Evolutionary conservation across 2,329 filamentous ascomycete genomes (phyloP), one percentile per base, ranked within the genome.

Genomic region (Fusarium citri): DNA sequence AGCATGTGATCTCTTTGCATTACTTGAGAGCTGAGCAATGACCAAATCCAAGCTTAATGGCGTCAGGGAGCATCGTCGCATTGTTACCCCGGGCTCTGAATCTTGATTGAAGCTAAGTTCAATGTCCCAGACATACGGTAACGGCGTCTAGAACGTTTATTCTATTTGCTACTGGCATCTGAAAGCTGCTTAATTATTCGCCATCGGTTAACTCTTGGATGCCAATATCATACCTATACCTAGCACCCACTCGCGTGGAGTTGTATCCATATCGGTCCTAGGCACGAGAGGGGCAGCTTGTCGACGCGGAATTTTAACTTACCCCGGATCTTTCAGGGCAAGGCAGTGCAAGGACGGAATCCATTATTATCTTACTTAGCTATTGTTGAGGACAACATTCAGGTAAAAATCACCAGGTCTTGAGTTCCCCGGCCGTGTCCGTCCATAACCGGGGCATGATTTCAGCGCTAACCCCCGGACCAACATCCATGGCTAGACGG

Each of bases 401-500:
- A 41, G 56, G 60, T 43, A 55, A 60, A 59, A 65, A 45, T 46
- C 42, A 45, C 40, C 31, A 59, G 59, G 18, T 62, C 26, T 40
- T 57, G 51, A 59, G 53, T 26, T 66, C 58, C 64, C 70, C 40
- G 61, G 53, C 25, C 50, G 50, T 49, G 48, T 43, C 57, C 64
- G 47, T 53, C 51, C 46, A 58, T 56, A 63, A 43, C 67, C 55
- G 64, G 49, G 34, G 60, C 43, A 59, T 42, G 56, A 60, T 47
- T 69, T 67, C 57, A 65, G 67, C 71, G 61, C 66, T 68, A 61
- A 68, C 31, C 57, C 64, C 70, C 59, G 51, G 68, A 62, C 61
- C 40, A 72, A 56, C 18, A 47, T 53, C 34, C 14, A 53, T 53
- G 48, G 48, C 48, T 37, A 12, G 22, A 50, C 8, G 31, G 48